A percentile compares a stretch with the other conserved stretches of the same genome.
phyloP scores from a whole-genome alignment of 176 grass and related monocot species.

The Ensete ventricosum region DNA sequence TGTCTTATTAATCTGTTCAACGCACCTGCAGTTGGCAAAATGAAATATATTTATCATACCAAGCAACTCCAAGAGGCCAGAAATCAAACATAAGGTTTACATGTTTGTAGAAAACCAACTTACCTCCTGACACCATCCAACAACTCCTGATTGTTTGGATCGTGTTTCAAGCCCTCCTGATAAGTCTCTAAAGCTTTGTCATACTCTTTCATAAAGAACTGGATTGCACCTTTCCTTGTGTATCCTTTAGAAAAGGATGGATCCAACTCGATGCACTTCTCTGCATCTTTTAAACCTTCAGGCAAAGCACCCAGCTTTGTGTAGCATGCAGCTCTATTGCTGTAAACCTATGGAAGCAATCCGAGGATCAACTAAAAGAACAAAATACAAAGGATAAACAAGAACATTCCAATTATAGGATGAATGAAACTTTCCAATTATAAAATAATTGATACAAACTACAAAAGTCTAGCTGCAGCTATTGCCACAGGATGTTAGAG shows the following conservation, averaged over 20 bases:
- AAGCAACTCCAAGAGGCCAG: neutral
- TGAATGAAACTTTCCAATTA: neutral
- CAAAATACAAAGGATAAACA: neutral
- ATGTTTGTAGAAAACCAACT: neutral
- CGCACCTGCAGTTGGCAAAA: conserved; percentile 35
- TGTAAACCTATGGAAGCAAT: conserved; percentile 56
- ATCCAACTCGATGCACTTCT: conserved; percentile 95
- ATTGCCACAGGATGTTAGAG: too few species aligned
- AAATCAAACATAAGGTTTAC: neutral
- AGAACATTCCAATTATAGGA: neutral
- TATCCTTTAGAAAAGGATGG: conserved; percentile 94
- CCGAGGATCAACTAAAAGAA: neutral
- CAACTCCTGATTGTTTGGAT: conserved; percentile 78
- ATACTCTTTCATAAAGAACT: conserved; percentile 99
- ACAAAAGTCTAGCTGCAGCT: neutral
- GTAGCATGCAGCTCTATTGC: conserved; percentile 95
- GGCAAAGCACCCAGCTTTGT: conserved; percentile 91
- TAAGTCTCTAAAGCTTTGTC: conserved; percentile 95
- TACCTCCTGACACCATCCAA: conserved; percentile 77
- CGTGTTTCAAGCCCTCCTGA: conserved; percentile 88
- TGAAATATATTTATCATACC: neutral
- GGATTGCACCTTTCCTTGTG: conserved; percentile 87
- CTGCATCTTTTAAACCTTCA: conserved; percentile 97
- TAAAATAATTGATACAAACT: neutral
- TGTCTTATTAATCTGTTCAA: conserved; percentile 69